Evolutionary conservation across 495 filamentous ascomycete species (phyloP).

Genomic region (Xylaria curta): DNA sequence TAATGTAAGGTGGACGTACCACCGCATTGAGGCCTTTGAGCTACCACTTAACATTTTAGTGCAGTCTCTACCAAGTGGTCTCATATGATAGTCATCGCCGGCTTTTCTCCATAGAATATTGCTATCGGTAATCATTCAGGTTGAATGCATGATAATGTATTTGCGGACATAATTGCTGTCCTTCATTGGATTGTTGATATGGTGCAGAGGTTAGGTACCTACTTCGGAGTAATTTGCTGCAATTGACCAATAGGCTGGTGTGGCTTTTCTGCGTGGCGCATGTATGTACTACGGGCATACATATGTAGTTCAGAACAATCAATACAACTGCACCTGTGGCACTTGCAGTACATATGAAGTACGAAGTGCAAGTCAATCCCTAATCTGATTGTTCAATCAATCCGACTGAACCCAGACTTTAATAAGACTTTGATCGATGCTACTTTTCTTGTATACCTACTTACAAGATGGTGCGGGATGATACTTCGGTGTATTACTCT

Average conservation of each 20-base stretch:
- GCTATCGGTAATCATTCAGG: not conserved
- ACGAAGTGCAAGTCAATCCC: not conserved
- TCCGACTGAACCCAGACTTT: not conserved
- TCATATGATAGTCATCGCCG: not conserved
- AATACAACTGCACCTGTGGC: not conserved
- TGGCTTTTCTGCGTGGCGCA: not conserved
- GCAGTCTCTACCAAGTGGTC: not conserved
- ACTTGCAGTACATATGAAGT: not conserved
- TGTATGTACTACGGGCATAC: too few species aligned
- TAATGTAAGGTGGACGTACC: not conserved
- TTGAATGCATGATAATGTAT: not conserved
- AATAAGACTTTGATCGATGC: not conserved
- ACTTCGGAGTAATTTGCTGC: too few species aligned
- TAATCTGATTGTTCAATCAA: not conserved
- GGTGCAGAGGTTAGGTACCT: not conserved
- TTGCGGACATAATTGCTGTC: not conserved
- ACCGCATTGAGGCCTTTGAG: not conserved
- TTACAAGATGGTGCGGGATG: not conserved
- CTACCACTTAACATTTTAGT: not conserved
- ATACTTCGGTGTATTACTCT: not conserved
- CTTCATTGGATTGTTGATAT: not conserved
- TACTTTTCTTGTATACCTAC: not conserved
- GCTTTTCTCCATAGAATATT: not conserved
- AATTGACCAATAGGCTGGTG: constrained; percentile 7
- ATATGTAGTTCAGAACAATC: too few species aligned